A percentile compares a stretch with the other conserved stretches of the same genome.
phyloP scores from a whole-genome alignment of 352 stramenopile species.

The Phytophthora idaei region DNA sequence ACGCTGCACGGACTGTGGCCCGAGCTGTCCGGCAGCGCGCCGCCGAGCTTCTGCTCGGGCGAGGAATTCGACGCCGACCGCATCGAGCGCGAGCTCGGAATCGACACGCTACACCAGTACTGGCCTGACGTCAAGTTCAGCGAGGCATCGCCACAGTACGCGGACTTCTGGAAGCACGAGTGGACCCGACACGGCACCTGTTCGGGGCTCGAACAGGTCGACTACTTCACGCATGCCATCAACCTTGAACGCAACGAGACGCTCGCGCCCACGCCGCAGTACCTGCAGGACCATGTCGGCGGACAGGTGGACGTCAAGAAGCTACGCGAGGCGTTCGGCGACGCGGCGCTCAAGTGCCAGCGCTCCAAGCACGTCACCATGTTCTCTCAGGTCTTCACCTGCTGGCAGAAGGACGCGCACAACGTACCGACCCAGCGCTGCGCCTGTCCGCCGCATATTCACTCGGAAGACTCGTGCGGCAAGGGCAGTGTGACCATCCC shows the following conservation, averaged over 20 bases:
- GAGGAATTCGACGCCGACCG: conserved; percentile 70
- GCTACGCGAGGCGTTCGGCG: conserved; percentile 52
- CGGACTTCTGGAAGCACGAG: conserved; percentile 93
- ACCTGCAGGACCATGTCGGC: conserved; percentile 70
- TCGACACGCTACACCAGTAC: conserved; percentile 74
- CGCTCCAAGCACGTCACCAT: conserved; percentile 29
- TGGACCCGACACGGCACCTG: conserved; percentile 95
- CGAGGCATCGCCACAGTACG: conserved; percentile 56
- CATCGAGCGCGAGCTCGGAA: conserved; percentile 70
- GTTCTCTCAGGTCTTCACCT: conserved; percentile 84
- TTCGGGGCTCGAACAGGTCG: conserved; percentile 81
- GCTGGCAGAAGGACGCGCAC: conserved; percentile 70
- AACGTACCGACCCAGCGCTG: conserved; percentile 56
- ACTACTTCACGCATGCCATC: conserved; percentile 88
- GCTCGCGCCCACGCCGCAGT: conserved; percentile 55
- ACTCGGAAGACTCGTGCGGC: conserved; percentile 77
- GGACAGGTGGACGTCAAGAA: conserved; percentile 47
- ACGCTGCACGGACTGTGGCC: conserved; percentile 92
- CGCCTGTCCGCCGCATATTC: conserved; percentile 64
- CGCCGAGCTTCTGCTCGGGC: conserved; percentile 76
- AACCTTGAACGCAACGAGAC: conserved; percentile 79
- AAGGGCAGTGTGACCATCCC: conserved; percentile 56
- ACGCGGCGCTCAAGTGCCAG: conserved; percentile 46
- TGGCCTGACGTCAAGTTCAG: conserved; percentile 90
- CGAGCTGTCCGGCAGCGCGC: conserved; percentile 64